Percentiles rank a stretch among this genome's conserved stretches.
These are phyloP conservation scores for Lentinus polychrous DNA, from an alignment of 1,284 basidiomycete species.

Conservation along the genomic window DNA sequence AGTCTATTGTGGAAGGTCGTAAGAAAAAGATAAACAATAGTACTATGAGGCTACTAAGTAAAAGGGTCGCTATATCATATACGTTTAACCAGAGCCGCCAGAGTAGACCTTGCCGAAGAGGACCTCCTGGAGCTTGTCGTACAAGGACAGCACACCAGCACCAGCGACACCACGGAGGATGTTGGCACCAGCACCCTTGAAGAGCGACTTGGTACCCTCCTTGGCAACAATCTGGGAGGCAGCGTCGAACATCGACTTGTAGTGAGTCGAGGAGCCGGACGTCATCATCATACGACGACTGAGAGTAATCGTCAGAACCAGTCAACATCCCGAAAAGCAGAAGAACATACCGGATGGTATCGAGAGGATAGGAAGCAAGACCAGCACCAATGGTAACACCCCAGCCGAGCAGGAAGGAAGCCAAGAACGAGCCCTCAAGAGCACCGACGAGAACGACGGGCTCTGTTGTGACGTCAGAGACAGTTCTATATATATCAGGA, in stretches of 20 bases:
- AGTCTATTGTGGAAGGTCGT: conserved; percentile 28
- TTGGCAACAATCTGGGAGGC: conserved; percentile 81
- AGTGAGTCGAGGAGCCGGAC: conserved; percentile 77
- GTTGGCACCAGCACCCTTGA: conserved; percentile 97
- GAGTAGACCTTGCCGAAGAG: conserved; percentile 97
- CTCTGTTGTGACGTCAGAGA: conserved; percentile 42
- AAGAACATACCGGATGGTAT: conserved; percentile 75
- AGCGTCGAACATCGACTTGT: conserved; percentile 90
- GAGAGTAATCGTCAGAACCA: conserved; percentile 14
- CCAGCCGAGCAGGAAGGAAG: conserved; percentile 88
- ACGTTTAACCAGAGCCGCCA: conserved; percentile 52
- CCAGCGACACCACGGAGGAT: conserved; percentile 98
- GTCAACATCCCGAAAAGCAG: conserved; percentile 10
- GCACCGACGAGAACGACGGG: conserved; percentile 87
- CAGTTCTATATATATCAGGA: background rate
- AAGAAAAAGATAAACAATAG: conserved; percentile 25
- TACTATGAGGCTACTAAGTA: conserved; percentile 26
- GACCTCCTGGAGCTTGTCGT: conserved; percentile 88
- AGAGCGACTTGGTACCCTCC: conserved; percentile 86
- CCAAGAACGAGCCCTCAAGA: conserved; percentile 86
- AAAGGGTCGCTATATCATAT: conserved; percentile 19
- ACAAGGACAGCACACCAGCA: conserved; percentile 93
- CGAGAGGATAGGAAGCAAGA: conserved; percentile 92
- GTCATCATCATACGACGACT: conserved; percentile 98
- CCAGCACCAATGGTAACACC: conserved; percentile 94